Conservation (phyloP, 192 early-diverging fungal species). For the Coemansia sp. region DNA sequence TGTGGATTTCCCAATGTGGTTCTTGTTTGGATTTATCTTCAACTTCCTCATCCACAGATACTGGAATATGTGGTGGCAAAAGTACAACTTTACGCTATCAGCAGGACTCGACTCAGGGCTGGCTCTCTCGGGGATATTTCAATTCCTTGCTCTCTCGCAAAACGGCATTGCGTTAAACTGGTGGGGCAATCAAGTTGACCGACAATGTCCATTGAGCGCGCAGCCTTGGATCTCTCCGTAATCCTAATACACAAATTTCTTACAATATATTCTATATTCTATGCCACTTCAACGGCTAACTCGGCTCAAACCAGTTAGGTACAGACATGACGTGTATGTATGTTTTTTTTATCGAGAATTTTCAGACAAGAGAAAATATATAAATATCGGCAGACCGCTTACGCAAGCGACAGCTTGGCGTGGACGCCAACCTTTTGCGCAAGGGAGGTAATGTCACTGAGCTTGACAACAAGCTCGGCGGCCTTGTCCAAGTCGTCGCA, state of each 20-base stretch:
- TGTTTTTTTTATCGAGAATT: neutral
- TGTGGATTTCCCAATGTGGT: conserved; percentile 56
- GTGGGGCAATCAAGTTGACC: conserved; percentile 58
- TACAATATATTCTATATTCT: neutral
- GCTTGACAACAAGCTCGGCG: conserved; percentile 64
- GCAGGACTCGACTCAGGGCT: conserved; percentile 64
- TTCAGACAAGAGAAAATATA: neutral
- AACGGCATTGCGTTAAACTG: conserved; percentile 51
- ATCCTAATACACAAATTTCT: conserved; percentile 2
- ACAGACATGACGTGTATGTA: neutral
- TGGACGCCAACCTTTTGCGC: conserved; percentile 51
- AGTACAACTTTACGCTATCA: conserved; percentile 59
- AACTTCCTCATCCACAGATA: conserved; percentile 72
- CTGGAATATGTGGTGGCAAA: conserved; percentile 68
- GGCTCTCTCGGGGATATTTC: conserved; percentile 54
- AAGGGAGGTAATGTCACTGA: conserved; percentile 56
- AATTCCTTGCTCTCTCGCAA: conserved; percentile 54
- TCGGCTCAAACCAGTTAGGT: neutral
- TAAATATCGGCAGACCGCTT: neutral
- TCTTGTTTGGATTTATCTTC: conserved; percentile 67
- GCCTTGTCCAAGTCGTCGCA: conserved; percentile 96
- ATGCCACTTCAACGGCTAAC: no score
- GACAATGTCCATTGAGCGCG: conserved; percentile 47
- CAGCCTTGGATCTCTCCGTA: conserved; percentile 39
- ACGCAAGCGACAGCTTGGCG: conserved; percentile 55